Evolutionary conservation across 208 protist species (phyloP), one percentile per base, ranked within the genome.

Genomic region (Crithidia mellificae): DNA sequence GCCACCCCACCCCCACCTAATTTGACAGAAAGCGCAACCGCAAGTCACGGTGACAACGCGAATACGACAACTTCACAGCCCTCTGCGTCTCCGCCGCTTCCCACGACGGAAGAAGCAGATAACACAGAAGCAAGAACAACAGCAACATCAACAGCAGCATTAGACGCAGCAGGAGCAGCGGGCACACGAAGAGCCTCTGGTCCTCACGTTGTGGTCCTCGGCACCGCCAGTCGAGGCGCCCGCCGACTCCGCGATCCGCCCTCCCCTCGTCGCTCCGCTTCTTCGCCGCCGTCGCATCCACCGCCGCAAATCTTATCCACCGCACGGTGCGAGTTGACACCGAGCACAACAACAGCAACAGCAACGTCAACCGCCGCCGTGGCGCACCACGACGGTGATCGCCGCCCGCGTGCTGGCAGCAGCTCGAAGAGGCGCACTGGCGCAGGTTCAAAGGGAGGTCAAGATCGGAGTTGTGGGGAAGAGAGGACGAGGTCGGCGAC

Each of bases 221-320:
- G 44, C 5, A 2, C 8, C 30, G n/a, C 0, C n/a, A n/a, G n/a
- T n/a, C n/a, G 24, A 15, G 22, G 44, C 20, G 17, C 11, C 12
- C 11, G n/a, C 22, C 58, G 44, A 7, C 2, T 12, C 7, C 38
- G 46, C 5, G 46, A 64, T 2, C 44, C 58, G 44, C 46, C 58
- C 11, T 64, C 58, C 1, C 58, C 58, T n/a, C 58, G 58, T n/a
- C 58, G 58, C 17, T 27, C 44, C 29, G 17, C 27, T n/a, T 53
- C 30, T 3, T 64, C 58, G 19, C 44, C 46, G 27, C 15, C 58
- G 2, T 46, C 58, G 9, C 58, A n/a, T n/a, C n/a, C n/a, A n/a
- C n/a, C 58, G 3, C 30, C 58, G 24, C 58, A 41, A 25, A 52
- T 53, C n/a, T 4, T 29, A 5, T 39, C 58, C 19, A 64, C 58